Conservation (phyloP, 306 rosid genomes). For the Cicer yamashitae region DNA sequence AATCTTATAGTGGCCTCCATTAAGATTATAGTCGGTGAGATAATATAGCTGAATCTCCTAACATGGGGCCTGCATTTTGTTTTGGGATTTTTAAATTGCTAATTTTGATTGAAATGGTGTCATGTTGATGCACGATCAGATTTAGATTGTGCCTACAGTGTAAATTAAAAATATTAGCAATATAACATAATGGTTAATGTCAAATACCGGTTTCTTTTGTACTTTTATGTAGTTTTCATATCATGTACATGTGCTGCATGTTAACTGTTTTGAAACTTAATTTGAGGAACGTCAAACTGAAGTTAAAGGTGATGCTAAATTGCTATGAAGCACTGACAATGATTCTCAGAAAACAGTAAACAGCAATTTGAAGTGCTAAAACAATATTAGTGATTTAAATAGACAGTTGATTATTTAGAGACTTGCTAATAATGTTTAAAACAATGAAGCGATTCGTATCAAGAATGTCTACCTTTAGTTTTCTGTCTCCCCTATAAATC, state of each 20-base stretch:
- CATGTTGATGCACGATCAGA: not conserved
- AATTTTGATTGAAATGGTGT: not conserved
- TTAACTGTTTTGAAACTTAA: too few species aligned
- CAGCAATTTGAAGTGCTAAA: not conserved
- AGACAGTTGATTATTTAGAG: constrained; percentile 3
- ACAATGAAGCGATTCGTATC: not conserved
- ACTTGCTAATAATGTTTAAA: not conserved
- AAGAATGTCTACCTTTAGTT: constrained; percentile 36
- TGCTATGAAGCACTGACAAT: not conserved
- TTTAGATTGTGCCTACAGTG: not conserved
- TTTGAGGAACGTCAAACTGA: too few species aligned
- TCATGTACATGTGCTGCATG: too few species aligned
- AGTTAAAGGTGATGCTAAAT: not conserved
- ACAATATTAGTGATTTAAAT: not conserved
- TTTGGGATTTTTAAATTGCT: not conserved
- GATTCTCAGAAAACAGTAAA: not conserved
- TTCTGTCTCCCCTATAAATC: constrained; percentile 2
- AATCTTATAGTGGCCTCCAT: not conserved
- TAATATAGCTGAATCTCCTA: not conserved
- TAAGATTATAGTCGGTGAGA: not conserved
- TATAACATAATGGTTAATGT: too few species aligned
- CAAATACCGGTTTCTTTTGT: too few species aligned
- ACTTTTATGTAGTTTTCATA: too few species aligned
- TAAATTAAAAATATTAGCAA: too few species aligned
- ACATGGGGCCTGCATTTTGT: not conserved